Evolutionary conservation across 148 eudicot species (phyloP).

Genomic region (Silene uniflora): DNA sequence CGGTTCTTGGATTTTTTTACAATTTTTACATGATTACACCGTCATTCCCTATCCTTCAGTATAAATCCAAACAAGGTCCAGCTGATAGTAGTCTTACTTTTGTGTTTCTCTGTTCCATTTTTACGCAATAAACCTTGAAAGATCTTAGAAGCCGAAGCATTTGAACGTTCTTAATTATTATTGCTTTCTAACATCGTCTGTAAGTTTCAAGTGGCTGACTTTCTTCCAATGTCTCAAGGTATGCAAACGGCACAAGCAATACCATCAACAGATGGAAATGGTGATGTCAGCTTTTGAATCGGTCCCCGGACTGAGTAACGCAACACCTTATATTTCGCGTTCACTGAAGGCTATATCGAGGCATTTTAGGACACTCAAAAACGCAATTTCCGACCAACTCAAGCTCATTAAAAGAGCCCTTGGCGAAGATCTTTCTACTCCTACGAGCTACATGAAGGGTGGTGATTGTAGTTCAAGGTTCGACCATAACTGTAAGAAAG

Average conservation of each 20-base stretch:
- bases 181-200: neutral
- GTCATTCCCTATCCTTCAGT: no score
- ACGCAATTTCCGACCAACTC: slow-evolving; percentile 68
- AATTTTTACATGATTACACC: no score
- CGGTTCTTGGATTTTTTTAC: no score
- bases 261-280: slow-evolving; percentile 70
- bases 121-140: no score
- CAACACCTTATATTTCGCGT: slow-evolving; percentile 62
- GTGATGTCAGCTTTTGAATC: slow-evolving; percentile 80
- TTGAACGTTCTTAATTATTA: no score
- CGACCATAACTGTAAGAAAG: slow-evolving; percentile 35
- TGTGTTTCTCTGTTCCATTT: no score
- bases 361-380: slow-evolving; percentile 62
- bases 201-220: neutral
- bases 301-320: slow-evolving; percentile 67
- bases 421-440: slow-evolving; percentile 31
- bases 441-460: slow-evolving; percentile 31
- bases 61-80: no score
- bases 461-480: slow-evolving; percentile 32
- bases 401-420: slow-evolving; percentile 40
- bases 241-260: slow-evolving; percentile 72
- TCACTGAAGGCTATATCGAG: slow-evolving; percentile 65
- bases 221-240: slow-evolving; percentile 35
- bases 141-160: no score
- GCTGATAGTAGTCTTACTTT: no score